These are phyloP conservation scores for Scutellaria galericulata DNA, from an alignment of 257 asterid species.

Conservation along the genomic window DNA sequence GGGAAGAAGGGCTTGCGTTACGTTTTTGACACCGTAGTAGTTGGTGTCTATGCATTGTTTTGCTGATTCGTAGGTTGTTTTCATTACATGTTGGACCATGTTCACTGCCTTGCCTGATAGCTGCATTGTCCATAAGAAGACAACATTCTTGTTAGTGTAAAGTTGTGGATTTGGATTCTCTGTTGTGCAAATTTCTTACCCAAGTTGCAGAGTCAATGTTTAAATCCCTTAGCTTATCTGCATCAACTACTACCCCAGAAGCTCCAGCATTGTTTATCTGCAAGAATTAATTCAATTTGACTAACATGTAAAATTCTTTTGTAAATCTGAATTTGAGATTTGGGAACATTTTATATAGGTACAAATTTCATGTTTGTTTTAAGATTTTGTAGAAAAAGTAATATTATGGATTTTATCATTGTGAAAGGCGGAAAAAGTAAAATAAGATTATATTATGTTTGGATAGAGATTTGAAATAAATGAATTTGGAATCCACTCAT, in stretches of 20 bases:
- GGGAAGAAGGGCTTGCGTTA: conserved; percentile 82
- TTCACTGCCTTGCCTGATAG: conserved; percentile 69
- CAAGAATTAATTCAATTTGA: neutral
- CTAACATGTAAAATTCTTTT: too few relatives aligned
- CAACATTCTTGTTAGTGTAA: neutral
- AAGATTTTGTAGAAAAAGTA: too few relatives aligned
- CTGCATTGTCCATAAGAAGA: conserved; percentile 43
- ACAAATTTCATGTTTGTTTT: too few relatives aligned
- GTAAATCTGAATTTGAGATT: too few relatives aligned
- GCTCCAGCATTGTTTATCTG: conserved; percentile 93
- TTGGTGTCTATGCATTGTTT: conserved; percentile 69
- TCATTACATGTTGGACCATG: conserved; percentile 58
- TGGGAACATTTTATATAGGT: too few relatives aligned
- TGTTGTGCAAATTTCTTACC: conserved; percentile 44
- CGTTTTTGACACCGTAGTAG: conserved; percentile 74
- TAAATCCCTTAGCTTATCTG: conserved; percentile 56
- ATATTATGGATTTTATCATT: too few relatives aligned
- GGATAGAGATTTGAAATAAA: too few relatives aligned
- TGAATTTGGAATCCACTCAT: too few relatives aligned
- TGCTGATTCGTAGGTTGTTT: conserved; percentile 59
- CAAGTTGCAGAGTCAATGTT: conserved; percentile 62
- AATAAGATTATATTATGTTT: too few relatives aligned
- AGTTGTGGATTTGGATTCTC: too few relatives aligned
- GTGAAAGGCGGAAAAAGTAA: too few relatives aligned
- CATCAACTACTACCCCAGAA: conserved; percentile 75